Evolutionary conservation across 2,329 filamentous ascomycete genomes (phyloP).

Genomic region (Penicillium freii): DNA sequence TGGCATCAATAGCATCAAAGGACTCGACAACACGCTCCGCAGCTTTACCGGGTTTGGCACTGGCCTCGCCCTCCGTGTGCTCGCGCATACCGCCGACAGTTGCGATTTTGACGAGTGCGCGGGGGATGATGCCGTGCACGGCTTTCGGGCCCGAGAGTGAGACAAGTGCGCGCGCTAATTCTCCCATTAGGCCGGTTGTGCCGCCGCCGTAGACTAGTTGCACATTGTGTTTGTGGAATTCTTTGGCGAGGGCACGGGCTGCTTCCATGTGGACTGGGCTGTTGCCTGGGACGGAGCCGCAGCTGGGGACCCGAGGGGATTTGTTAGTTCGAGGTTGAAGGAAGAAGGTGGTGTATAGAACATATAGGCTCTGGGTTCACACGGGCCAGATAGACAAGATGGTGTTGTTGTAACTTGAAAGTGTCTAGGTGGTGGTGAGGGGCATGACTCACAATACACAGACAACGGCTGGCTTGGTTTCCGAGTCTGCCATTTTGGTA

Average conservation of each 20-base stretch:
- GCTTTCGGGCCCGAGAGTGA: slow-evolving; percentile 73
- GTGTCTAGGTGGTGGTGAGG: neutral
- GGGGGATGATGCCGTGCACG: slow-evolving; percentile 92
- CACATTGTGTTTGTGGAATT: slow-evolving; percentile 74
- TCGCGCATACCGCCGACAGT: slow-evolving; percentile 29
- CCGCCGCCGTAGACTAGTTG: slow-evolving; percentile 91
- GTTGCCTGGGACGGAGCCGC: slow-evolving; percentile 74
- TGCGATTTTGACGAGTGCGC: slow-evolving; percentile 77
- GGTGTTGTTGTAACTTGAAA: neutral
- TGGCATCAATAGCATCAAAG: slow-evolving; percentile 39
- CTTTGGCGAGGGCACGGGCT: slow-evolving; percentile 69
- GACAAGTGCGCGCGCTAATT: slow-evolving; percentile 82
- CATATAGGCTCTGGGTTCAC: neutral
- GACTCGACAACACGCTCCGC: slow-evolving; percentile 57
- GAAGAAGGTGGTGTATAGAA: neutral
- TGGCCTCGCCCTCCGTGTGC: slow-evolving; percentile 17
- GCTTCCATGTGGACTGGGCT: slow-evolving; percentile 73
- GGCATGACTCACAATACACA: slow-evolving; percentile 71
- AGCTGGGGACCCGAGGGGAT: slow-evolving; percentile 50
- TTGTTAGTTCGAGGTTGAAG: slow-evolving; percentile 6
- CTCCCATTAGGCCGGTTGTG: slow-evolving; percentile 93
- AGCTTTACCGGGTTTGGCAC: slow-evolving; percentile 51
- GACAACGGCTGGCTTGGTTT: slow-evolving; percentile 61
- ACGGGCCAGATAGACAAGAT: neutral
- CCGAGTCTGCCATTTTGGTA: slow-evolving; percentile 5